These are phyloP conservation scores for Closterium sp. DNA, from an alignment of 139 green algal species.

Conservation along the genomic window DNA sequence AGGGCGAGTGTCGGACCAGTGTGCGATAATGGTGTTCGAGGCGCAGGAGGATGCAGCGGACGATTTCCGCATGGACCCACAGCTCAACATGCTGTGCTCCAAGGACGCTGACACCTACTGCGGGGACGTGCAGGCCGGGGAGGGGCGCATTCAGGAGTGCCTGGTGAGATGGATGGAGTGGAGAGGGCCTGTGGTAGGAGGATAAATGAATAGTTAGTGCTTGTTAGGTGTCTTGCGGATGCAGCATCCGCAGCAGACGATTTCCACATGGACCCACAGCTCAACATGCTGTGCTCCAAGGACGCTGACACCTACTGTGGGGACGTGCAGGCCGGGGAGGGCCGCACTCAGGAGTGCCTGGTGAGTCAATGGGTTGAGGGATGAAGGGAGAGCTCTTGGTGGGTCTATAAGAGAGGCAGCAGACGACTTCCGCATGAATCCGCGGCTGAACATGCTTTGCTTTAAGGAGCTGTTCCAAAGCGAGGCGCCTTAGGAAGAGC, in stretches of 20 bases:
- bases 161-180: constrained; percentile 28
- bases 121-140: neutral
- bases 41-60: neutral
- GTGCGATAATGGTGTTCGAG: neutral
- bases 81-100: constrained; percentile 17
- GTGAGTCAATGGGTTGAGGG: neutral
- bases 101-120: constrained; percentile 22
- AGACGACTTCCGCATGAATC: too few relatives aligned
- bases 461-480: neutral
- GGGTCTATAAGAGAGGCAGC: too few relatives aligned
- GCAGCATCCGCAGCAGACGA: neutral
- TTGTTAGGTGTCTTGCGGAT: too few relatives aligned
- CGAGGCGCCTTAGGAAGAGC: too few relatives aligned
- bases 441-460: too few relatives aligned
- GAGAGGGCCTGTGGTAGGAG: neutral
- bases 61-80: constrained; percentile 20
- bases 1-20: too few relatives aligned
- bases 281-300: neutral
- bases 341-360: constrained; percentile 27
- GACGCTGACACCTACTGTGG: constrained; percentile 21
- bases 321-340: constrained; percentile 10
- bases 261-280: neutral
- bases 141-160: constrained; percentile 35
- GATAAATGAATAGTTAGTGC: too few relatives aligned
- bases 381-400: neutral